A percentile compares a stretch with the other conserved stretches of the same genome.
These are phyloP conservation scores for Termitomyces sp. DNA, from an alignment of 768 basidiomycete genomes.

Conservation along the genomic window DNA sequence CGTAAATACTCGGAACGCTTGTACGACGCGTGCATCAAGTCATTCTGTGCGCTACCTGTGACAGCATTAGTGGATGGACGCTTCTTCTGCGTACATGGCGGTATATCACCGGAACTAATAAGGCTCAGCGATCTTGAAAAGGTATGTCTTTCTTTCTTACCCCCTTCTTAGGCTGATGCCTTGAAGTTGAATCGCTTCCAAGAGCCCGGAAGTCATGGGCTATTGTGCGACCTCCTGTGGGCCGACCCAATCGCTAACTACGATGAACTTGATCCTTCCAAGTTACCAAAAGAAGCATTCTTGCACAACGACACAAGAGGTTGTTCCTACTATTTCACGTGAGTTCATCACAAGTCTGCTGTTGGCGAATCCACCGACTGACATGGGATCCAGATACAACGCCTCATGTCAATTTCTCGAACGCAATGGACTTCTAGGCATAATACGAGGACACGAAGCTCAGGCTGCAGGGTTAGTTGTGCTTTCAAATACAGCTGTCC, in stretches of 20 bases:
- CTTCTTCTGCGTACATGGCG: slow-evolving; percentile 98
- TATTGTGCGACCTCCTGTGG: slow-evolving; percentile 95
- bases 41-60: slow-evolving; percentile 87
- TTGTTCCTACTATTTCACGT: slow-evolving; percentile 93
- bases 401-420: slow-evolving; percentile 94
- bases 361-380: slow-evolving; percentile 22
- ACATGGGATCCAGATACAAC: slow-evolving; percentile 45
- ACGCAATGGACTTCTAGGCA: slow-evolving; percentile 83
- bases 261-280: slow-evolving; percentile 62
- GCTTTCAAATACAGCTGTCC: not conserved
- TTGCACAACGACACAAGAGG: slow-evolving; percentile 84
- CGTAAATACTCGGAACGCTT: slow-evolving; percentile 85
- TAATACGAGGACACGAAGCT: slow-evolving; percentile 95
- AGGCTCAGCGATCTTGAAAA: slow-evolving; percentile 68
- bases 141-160: slow-evolving; percentile 34
- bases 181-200: slow-evolving; percentile 82
- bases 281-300: slow-evolving; percentile 53
- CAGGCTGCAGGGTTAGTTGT: slow-evolving; percentile 84
- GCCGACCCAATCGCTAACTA: slow-evolving; percentile 89
- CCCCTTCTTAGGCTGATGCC: not conserved
- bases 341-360: slow-evolving; percentile 21
- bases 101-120: slow-evolving; percentile 82
- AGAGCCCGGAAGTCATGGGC: slow-evolving; percentile 88
- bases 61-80: slow-evolving; percentile 90
- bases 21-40: slow-evolving; percentile 89